Evolutionary conservation across 306 rosid genomes (phyloP).

Genomic region (Lathyrus aphaca): DNA sequence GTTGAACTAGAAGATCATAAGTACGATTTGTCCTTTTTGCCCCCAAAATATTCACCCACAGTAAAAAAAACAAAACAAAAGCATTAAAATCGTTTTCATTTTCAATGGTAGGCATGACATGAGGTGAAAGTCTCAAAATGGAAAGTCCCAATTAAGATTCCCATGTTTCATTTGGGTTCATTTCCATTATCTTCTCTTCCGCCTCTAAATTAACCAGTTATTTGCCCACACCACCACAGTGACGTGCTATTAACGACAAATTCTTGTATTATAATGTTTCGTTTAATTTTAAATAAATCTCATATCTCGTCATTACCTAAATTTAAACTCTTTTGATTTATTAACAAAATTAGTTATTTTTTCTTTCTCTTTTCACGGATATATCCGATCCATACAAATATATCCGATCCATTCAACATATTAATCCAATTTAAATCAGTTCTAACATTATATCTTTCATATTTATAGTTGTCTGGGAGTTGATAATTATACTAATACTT

Average conservation of each 20-base stretch:
- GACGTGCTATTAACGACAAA: constrained; percentile 24
- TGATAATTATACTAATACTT: too few relatives aligned
- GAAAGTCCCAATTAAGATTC: constrained; percentile 24
- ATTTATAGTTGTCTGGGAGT: too few relatives aligned
- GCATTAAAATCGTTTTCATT: constrained; percentile 4
- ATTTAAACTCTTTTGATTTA: not conserved
- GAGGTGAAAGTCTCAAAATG: constrained; percentile 22
- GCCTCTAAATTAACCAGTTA: constrained; percentile 33
- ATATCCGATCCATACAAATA: too few relatives aligned
- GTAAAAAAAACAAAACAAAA: not conserved
- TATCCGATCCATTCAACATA: too few relatives aligned
- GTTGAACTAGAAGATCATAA: not conserved
- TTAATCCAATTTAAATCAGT: too few relatives aligned
- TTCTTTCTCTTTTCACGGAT: too few relatives aligned
- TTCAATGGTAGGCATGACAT: not conserved
- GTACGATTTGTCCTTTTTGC: not conserved
- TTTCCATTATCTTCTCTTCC: not conserved
- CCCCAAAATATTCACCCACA: not conserved
- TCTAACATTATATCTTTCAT: too few relatives aligned
- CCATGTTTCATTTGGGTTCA: not conserved
- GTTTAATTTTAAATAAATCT: constrained; percentile 15
- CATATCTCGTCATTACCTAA: not conserved
- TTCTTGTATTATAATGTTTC: not conserved
- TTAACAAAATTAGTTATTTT: too few relatives aligned
- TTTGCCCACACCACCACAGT: constrained; percentile 19